Evolutionary conservation across 768 basidiomycete species (phyloP), one percentile per base, ranked within the genome.

Genomic region (Tremella mesenterica): DNA sequence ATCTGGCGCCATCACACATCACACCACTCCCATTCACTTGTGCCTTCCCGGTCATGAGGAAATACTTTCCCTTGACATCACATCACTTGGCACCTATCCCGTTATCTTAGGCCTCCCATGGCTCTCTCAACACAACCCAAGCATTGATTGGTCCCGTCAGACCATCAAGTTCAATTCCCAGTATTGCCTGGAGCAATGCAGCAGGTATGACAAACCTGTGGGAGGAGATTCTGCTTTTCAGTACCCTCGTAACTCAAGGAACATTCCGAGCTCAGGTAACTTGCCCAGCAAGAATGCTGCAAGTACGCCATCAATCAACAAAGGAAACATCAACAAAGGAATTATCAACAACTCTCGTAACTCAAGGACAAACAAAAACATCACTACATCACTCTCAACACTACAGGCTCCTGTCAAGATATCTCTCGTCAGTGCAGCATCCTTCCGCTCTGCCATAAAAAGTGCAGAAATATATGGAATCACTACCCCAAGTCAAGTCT

Each of bases 51-150:
- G 23, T 33, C 50, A 52, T 31, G 27, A 18, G 14, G 51, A 33
- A 38, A 25, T 50, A 34, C 16, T 38, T 27, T 56, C 50, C 33
- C 13, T 44, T 48, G 47, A 48, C 27, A 46, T 52, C 21, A 56
- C 54, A 16, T 38, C 18, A 12, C 23, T 56, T 14, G 41, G 50
- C 20, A 14, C 26, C 20, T n/a, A n/a, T n/a, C n/a, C n/a, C n/a
- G n/a, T n/a, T n/a, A n/a, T n/a, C n/a, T n/a, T n/a, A n/a, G n/a
- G n/a, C n/a, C n/a, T n/a, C n/a, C n/a, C n/a, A n/a, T n/a, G n/a
- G n/a, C n/a, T n/a, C n/a, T n/a, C n/a, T n/a, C n/a, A n/a, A n/a
- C n/a, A n/a, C n/a, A n/a, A n/a, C n/a, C n/a, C n/a, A n/a, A n/a
- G n/a, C n/a, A n/a, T n/a, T n/a, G n/a, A n/a, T n/a, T n/a, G n/a